Conservation (phyloP, 768 basidiomycete species). For the Brasilioporus rufonigricans region DNA sequence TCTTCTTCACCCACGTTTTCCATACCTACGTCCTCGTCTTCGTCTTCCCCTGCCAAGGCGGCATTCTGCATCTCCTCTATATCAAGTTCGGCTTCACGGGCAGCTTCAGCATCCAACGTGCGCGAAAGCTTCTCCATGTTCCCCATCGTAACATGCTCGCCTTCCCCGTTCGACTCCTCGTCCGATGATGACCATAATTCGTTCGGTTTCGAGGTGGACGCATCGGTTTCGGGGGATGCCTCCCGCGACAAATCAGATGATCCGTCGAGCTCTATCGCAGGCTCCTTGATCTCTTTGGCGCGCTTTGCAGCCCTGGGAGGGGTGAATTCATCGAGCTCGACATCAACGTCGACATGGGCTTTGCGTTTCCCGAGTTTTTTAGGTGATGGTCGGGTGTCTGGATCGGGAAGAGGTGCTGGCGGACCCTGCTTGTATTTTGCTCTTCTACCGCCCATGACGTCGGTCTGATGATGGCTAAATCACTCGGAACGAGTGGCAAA, state of each 20-base stretch:
- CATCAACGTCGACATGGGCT: constrained; percentile 42
- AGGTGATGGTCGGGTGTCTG: constrained; percentile 34
- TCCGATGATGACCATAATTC: constrained; percentile 39
- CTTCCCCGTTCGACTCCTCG: constrained; percentile 45
- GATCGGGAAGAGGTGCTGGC: constrained; percentile 54
- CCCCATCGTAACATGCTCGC: constrained; percentile 62
- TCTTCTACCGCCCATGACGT: constrained; percentile 78
- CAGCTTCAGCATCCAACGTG: constrained; percentile 67
- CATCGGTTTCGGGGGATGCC: constrained; percentile 45
- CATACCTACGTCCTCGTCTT: constrained; percentile 43
- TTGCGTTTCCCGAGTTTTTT: constrained; percentile 77
- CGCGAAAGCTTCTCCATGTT: constrained; percentile 83
- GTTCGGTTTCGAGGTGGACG: constrained; percentile 14
- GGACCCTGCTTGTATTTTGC: constrained; percentile 81
- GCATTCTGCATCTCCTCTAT: constrained; percentile 61
- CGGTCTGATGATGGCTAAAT: constrained; percentile 1
- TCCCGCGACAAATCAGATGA: constrained; percentile 34
- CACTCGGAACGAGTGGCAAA: background rate
- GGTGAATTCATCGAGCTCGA: constrained; percentile 28
- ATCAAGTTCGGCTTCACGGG: constrained; percentile 68
- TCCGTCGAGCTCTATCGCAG: constrained; percentile 18
- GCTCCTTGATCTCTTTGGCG: constrained; percentile 30
- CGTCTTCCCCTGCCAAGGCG: constrained; percentile 47
- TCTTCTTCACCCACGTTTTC: constrained; percentile 39
- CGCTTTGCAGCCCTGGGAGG: constrained; percentile 36